These are phyloP conservation scores for Leishmania braziliensis DNA, from an alignment of 208 protist species.

Conservation along the genomic window DNA sequence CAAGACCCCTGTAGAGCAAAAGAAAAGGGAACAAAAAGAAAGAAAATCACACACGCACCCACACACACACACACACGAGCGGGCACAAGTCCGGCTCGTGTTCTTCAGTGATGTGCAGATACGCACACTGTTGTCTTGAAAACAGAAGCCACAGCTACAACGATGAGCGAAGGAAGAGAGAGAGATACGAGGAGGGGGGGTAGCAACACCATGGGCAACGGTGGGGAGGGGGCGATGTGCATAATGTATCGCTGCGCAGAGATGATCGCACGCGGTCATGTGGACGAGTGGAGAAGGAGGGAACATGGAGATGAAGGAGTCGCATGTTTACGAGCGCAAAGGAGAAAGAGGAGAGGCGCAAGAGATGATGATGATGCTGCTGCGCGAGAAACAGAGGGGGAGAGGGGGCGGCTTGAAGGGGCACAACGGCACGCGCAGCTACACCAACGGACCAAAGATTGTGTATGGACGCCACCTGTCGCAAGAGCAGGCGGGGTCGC, in stretches of 20 bases:
- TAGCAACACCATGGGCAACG: not conserved
- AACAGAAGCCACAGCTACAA: not conserved
- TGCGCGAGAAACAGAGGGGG: not conserved
- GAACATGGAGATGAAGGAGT: not conserved
- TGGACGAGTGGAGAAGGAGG: not conserved
- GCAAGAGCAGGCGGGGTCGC: not conserved
- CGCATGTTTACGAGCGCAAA: not conserved
- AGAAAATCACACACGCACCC: not conserved
- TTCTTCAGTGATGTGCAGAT: not conserved
- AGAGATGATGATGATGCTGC: not conserved
- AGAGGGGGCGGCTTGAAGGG: not conserved
- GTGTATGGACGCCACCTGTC: not conserved
- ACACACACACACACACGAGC: not conserved
- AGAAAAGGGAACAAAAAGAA: slow-evolving; percentile 4
- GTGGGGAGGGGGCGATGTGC: not conserved
- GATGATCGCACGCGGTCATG: not conserved
- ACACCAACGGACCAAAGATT: not conserved
- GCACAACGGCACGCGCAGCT: not conserved
- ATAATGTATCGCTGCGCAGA: not conserved
- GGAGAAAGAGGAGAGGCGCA: not conserved
- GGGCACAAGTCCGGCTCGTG: not conserved
- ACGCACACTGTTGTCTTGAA: not conserved
- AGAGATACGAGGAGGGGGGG: not conserved
- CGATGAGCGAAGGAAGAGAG: not conserved
- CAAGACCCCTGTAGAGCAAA: not conserved